Base-by-base conservation (phyloP, 768 basidiomycete genomes). In the Ramaria rubella region DNA sequence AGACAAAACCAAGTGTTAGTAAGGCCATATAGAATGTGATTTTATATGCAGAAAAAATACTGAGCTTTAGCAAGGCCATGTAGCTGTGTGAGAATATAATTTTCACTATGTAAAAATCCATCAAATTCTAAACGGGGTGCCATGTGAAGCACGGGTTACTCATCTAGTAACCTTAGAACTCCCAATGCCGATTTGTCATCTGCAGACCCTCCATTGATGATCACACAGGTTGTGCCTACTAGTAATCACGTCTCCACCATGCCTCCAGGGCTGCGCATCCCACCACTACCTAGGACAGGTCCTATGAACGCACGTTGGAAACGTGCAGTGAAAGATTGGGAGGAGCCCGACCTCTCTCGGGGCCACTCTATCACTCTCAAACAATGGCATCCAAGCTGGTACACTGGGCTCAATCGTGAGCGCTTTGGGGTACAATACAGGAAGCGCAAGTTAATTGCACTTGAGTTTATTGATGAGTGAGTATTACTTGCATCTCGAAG, bases 171-270 rank as follows among this genome's bases (percentile, higher is more conserved):
- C n/a, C n/a, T 38, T 38, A n/a, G 36, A 11, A 38, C 36, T 11
- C 36, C n/a, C 11, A 38, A 38, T 38, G 11, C 36, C 36, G 11
- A 38, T 11, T n/a, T 38, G n/a, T 11, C 36, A 11, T n/a, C 36
- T 38, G n/a, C 11, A 38, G n/a, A 11, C 36, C 36, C 36, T n/a
- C 36, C 36, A 11, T 11, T n/a, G n/a, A 38, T 38, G n/a, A 38
- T 38, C 36, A 38, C 36, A 65, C 61, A 58, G 66, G 6, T 58
- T 57, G 24, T 66, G 62, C 4, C 49, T 67, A 21, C 65, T 68
- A n/a, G n/a, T n/a, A n/a, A n/a, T n/a, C n/a, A n/a, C n/a, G n/a
- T n/a, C n/a, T n/a, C n/a, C n/a, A 15, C 31, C 15, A 31, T 52
- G 17, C 50, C 50, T 14, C 31, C 15, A 2, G 31, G 24, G n/a